Evolutionary conservation across 495 filamentous ascomycete species (phyloP).

Genomic region (Tetracladium setigerum): DNA sequence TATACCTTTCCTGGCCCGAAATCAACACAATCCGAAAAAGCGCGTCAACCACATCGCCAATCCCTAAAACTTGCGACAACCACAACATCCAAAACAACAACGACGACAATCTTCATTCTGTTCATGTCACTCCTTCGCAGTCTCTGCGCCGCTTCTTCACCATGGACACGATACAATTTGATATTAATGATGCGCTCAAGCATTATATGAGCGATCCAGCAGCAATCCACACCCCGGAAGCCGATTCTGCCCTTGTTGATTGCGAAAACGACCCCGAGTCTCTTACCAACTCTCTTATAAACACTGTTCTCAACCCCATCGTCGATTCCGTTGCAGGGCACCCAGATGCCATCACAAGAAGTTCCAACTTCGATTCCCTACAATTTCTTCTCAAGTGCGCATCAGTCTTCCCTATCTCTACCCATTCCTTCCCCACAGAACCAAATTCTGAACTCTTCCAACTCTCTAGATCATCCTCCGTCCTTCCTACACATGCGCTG

Average conservation of each 20-base stretch:
- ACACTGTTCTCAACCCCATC: constrained; percentile 81
- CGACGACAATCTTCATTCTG: neutral
- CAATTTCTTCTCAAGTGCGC: constrained; percentile 96
- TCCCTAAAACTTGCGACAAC: constrained; percentile 14
- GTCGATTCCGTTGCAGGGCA: constrained; percentile 89
- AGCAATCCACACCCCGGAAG: constrained; percentile 77
- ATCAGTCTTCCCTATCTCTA: constrained; percentile 47
- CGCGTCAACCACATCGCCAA: constrained; percentile 4
- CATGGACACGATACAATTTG: constrained; percentile 80
- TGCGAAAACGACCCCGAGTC: constrained; percentile 89
- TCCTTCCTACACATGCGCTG: constrained; percentile 69
- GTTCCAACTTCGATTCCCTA: constrained; percentile 79
- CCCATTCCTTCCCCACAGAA: constrained; percentile 26
- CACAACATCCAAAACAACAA: constrained; percentile 1
- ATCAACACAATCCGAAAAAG: constrained; percentile 7
- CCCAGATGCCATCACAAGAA: constrained; percentile 75
- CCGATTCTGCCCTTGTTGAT: constrained; percentile 74
- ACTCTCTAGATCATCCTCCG: constrained; percentile 68
- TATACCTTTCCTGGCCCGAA: constrained; percentile 4
- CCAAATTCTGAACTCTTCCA: constrained; percentile 47
- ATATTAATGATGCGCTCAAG: constrained; percentile 93
- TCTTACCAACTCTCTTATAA: constrained; percentile 69
- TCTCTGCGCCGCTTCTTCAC: constrained; percentile 4
- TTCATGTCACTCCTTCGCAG: constrained; percentile 20
- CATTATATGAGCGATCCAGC: constrained; percentile 89